A percentile compares a stretch with the other conserved stretches of the same genome.
phyloP scores from a whole-genome alignment of 1,139 yeast genomes.

The Taphrina pruni region DNA sequence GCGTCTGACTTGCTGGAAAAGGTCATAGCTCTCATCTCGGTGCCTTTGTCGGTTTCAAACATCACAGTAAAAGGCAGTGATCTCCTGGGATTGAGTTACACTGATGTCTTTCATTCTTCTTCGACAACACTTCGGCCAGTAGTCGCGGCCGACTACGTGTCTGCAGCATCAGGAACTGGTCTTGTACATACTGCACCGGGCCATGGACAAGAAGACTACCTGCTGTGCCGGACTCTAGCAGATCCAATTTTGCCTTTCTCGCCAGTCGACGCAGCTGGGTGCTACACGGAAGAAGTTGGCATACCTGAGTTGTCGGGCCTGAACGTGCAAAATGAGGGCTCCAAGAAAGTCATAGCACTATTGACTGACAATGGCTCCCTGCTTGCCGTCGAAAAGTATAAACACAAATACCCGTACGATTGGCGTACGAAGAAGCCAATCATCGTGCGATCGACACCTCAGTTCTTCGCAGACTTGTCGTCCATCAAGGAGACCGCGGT shows the following conservation, averaged over 20 bases:
- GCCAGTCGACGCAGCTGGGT: slow-evolving; percentile 79
- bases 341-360: slow-evolving; percentile 57
- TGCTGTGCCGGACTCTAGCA: slow-evolving; percentile 58
- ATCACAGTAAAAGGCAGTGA: neutral
- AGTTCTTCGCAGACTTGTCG: slow-evolving; percentile 91
- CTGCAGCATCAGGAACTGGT: slow-evolving; percentile 86
- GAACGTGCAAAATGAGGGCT: slow-evolving; percentile 68
- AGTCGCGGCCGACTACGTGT: slow-evolving; percentile 81
- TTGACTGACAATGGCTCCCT: slow-evolving; percentile 53
- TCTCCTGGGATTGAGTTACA: slow-evolving; percentile 12
- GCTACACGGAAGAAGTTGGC: slow-evolving; percentile 60
- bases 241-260: slow-evolving; percentile 66
- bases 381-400: slow-evolving; percentile 62
- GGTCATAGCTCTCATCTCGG: slow-evolving; percentile 43
- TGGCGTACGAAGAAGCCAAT: slow-evolving; percentile 97
- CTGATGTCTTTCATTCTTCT: neutral
- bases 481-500: slow-evolving; percentile 69
- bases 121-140: slow-evolving; percentile 58
- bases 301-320: slow-evolving; percentile 61
- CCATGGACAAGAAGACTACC: slow-evolving; percentile 92
- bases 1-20: slow-evolving; percentile 59
- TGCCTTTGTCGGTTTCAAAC: neutral
- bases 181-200: slow-evolving; percentile 97
- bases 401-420: slow-evolving; percentile 92
- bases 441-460: slow-evolving; percentile 93